phyloP scores from a whole-genome alignment of 1,284 basidiomycete genomes.

The Irpex sp. region DNA sequence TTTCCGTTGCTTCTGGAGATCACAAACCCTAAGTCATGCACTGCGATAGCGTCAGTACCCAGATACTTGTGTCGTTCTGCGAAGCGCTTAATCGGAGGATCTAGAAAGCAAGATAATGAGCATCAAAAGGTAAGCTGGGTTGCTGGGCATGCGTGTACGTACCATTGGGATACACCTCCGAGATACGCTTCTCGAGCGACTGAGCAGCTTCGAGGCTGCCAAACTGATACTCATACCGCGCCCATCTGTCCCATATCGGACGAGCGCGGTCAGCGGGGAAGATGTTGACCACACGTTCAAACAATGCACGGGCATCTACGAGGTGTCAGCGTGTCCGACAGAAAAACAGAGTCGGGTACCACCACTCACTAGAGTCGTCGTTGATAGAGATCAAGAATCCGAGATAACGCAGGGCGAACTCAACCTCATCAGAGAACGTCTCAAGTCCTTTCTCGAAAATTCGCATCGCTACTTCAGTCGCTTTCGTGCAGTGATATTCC shows the following conservation, averaged over 20 bases:
- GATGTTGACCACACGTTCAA: conserved; percentile 82
- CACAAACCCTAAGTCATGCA: conserved; percentile 82
- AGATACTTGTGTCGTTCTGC: conserved; percentile 89
- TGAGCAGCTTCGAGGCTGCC: conserved; percentile 88
- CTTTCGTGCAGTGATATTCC: conserved; percentile 95
- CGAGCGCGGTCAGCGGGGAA: conserved; percentile 81
- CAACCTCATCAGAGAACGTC: conserved; percentile 77
- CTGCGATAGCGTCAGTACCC: conserved; percentile 85
- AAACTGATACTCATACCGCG: conserved; percentile 92
- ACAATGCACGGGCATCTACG: conserved; percentile 90
- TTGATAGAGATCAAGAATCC: conserved; percentile 93
- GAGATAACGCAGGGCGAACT: conserved; percentile 87
- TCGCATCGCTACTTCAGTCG: conserved; percentile 79
- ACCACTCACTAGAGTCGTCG: conserved; percentile 77
- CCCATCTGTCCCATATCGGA: conserved; percentile 94
- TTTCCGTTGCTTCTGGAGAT: conserved; percentile 30
- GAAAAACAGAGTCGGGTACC: conserved; percentile 18
- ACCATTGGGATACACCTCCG: conserved; percentile 87
- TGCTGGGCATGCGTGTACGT: conserved; percentile 14
- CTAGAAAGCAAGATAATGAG: conserved; percentile 35
- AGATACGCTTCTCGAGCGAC: conserved; percentile 86
- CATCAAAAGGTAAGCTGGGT: background rate
- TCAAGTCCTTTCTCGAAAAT: conserved; percentile 97
- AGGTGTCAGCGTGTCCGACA: conserved; percentile 9
- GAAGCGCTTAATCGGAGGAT: conserved; percentile 88